These are phyloP conservation scores for Clitoria ternatea DNA, from an alignment of 306 rosid genomes.

Conservation along the genomic window DNA sequence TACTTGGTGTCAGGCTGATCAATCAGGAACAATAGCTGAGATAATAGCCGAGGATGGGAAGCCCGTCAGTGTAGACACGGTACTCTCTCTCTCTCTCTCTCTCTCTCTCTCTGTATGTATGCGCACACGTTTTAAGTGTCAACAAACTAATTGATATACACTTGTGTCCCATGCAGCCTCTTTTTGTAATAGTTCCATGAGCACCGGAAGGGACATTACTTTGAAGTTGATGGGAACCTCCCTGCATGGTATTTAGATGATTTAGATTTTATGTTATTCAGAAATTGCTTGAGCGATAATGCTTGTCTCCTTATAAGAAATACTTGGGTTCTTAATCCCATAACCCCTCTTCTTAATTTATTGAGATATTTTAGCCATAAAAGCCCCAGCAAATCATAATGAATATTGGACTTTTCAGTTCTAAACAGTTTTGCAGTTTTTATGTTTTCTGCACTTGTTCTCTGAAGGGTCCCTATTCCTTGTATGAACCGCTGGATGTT, in stretches of 20 bases:
- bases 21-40: slow-evolving; percentile 81
- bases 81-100: slow-evolving; percentile 29
- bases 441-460: not conserved
- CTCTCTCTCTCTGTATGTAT: not conserved
- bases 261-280: not conserved
- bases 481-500: slow-evolving; percentile 17
- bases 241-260: slow-evolving; percentile 8
- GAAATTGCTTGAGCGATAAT: slow-evolving; percentile 9
- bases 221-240: slow-evolving; percentile 23
- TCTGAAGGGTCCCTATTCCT: not conserved
- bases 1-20: slow-evolving; percentile 65
- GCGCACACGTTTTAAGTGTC: not conserved
- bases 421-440: slow-evolving; percentile 14
- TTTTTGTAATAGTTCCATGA: slow-evolving; percentile 60
- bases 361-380: slow-evolving; percentile 19
- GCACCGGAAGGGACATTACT: slow-evolving; percentile 22
- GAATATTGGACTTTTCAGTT: slow-evolving; percentile 11
- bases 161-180: slow-evolving; percentile 55
- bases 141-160: not conserved
- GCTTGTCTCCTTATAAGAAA: slow-evolving; percentile 12
- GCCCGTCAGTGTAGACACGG: slow-evolving; percentile 82
- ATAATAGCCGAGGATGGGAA: slow-evolving; percentile 62
- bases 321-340: not conserved
- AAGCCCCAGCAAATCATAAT: slow-evolving; percentile 3
- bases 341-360: not conserved